These are phyloP conservation scores for Colletotrichum brevisporum DNA, from an alignment of 2,329 filamentous ascomycete genomes.

Conservation along the genomic window DNA sequence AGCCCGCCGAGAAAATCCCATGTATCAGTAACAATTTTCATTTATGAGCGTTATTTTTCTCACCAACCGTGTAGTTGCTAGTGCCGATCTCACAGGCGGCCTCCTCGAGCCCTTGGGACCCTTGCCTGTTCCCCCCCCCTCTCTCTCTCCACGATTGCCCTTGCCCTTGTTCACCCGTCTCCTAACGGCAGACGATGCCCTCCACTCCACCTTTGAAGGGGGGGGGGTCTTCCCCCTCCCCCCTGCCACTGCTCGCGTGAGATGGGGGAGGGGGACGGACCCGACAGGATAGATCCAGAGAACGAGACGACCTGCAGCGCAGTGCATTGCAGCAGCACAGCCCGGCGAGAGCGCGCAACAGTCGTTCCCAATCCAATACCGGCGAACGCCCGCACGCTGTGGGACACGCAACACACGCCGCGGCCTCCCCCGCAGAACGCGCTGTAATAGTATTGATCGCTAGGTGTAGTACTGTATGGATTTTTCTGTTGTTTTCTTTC, in stretches of 20 bases:
- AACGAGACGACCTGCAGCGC: background rate
- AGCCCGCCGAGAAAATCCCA: too few species aligned
- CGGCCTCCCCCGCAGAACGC: background rate
- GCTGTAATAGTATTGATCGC: too few species aligned
- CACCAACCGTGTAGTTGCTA: background rate
- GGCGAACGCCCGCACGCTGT: constrained; percentile 20
- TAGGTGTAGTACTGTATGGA: too few species aligned
- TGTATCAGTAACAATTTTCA: too few species aligned
- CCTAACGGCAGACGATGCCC: constrained; percentile 7
- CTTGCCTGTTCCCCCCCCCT: constrained; percentile 9
- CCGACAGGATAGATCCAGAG: constrained; percentile 13
- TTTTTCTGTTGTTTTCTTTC: too few species aligned
- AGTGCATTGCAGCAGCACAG: background rate
- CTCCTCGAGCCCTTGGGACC: constrained; percentile 13
- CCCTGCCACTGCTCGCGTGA: constrained; percentile 15
- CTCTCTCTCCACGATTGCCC: constrained; percentile 31
- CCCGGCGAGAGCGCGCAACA: constrained; percentile 1
- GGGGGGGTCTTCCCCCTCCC: too few species aligned
- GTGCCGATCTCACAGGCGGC: constrained; percentile 33
- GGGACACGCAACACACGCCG: background rate
- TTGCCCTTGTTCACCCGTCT: constrained; percentile 5
- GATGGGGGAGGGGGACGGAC: constrained; percentile 1
- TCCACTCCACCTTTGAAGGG: too few species aligned
- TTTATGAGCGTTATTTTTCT: too few species aligned
- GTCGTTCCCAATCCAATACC: constrained; percentile 16